Conservation (phyloP, 2,329 filamentous ascomycete genomes). For the Ambrosiella xylebori region DNA sequence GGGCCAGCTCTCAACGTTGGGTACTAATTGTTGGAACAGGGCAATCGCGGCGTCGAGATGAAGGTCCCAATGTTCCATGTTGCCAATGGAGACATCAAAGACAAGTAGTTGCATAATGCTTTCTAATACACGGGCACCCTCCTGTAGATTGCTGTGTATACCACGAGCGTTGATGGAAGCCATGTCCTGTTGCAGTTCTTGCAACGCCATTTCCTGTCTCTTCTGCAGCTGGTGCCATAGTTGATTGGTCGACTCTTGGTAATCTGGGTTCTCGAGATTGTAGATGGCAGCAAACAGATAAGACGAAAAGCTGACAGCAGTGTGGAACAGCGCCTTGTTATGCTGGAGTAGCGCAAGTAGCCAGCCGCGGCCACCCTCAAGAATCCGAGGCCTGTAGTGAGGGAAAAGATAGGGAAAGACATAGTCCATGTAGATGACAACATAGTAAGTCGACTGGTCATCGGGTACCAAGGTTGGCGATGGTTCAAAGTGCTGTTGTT, state of each 20-base stretch:
- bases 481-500: not conserved
- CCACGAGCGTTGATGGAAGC: slow-evolving; percentile 20
- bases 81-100: slow-evolving; percentile 31
- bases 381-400: slow-evolving; percentile 39
- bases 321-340: slow-evolving; percentile 41
- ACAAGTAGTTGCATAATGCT: slow-evolving; percentile 36
- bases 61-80: slow-evolving; percentile 31
- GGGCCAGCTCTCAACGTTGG: slow-evolving; percentile 22
- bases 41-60: slow-evolving; percentile 33
- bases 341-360: slow-evolving; percentile 37
- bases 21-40: slow-evolving; percentile 30
- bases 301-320: slow-evolving; percentile 35
- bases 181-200: slow-evolving; percentile 28
- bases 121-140: slow-evolving; percentile 28
- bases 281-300: slow-evolving; percentile 36
- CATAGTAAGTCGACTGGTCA: slow-evolving; percentile 21
- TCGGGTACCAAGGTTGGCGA: not conserved
- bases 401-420: slow-evolving; percentile 46
- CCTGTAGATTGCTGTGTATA: slow-evolving; percentile 18
- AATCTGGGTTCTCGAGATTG: slow-evolving; percentile 13
- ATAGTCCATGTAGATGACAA: slow-evolving; percentile 45
- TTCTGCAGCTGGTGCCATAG: slow-evolving; percentile 25
- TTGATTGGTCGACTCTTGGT: slow-evolving; percentile 21
- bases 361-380: slow-evolving; percentile 43
- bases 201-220: slow-evolving; percentile 28